Percentiles rank a stretch among this genome's conserved stretches.
phyloP scores from a whole-genome alignment of 2,329 filamentous ascomycete genomes.

The Pseudocercospora ulei region DNA sequence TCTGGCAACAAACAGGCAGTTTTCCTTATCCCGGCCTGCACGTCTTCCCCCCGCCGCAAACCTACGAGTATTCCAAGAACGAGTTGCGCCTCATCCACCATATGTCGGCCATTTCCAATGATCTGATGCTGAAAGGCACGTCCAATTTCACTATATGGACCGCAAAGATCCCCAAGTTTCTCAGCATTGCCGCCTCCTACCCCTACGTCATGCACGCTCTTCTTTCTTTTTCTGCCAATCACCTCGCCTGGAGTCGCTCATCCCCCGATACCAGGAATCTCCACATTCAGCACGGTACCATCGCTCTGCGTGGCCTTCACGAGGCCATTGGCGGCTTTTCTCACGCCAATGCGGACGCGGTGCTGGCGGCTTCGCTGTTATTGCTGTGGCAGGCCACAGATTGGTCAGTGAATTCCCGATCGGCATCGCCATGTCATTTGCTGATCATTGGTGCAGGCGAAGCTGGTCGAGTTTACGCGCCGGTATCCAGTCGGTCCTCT shows the following conservation, averaged over 20 bases:
- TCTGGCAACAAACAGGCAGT: slow-evolving; percentile 73
- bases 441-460: slow-evolving; percentile 49
- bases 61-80: slow-evolving; percentile 61
- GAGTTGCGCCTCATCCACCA: slow-evolving; percentile 87
- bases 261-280: slow-evolving; percentile 78
- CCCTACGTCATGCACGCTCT: slow-evolving; percentile 90
- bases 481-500: slow-evolving; percentile 79
- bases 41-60: slow-evolving; percentile 64
- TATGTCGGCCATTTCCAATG: slow-evolving; percentile 72
- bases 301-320: slow-evolving; percentile 77
- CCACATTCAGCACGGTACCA: slow-evolving; percentile 77
- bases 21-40: slow-evolving; percentile 77
- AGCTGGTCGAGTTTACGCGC: slow-evolving; percentile 90
- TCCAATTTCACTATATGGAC: slow-evolving; percentile 88
- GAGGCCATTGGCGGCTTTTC: slow-evolving; percentile 80
- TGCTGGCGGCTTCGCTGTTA: slow-evolving; percentile 81
- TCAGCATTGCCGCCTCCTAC: slow-evolving; percentile 71
- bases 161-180: slow-evolving; percentile 80
- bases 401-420: slow-evolving; percentile 79
- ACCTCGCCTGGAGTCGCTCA: slow-evolving; percentile 80
- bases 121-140: slow-evolving; percentile 61
- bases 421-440: not conserved
- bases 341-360: slow-evolving; percentile 75
- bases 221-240: slow-evolving; percentile 86
- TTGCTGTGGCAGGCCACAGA: slow-evolving; percentile 94